Evolutionary conservation across 2,329 filamentous ascomycete genomes (phyloP), one percentile per base, ranked within the genome.

Genomic region (Metarhizium sp.): DNA sequence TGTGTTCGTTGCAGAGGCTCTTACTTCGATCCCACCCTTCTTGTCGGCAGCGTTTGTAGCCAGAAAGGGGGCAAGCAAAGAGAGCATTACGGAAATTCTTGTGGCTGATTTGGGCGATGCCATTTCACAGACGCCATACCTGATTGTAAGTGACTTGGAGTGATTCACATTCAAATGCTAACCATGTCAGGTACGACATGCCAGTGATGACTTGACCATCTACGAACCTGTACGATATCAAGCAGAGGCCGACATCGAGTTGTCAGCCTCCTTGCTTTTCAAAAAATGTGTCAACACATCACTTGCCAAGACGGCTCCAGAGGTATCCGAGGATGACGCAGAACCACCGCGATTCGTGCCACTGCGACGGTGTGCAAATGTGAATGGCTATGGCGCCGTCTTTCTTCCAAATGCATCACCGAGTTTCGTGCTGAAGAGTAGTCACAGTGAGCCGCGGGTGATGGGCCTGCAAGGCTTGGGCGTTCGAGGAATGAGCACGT

Each of bases 101-200:
- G 81, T 96, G 6, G 86, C 91, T 38, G 87, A 97, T 60, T 78
- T 99, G 13, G 94, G 94, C 30, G 90, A 96, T 64, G 72, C 77
- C 4, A 83, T 82, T 10, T 78, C 78, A 25, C 84, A 81, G 58
- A 82, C 80, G 2, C 90, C 92, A 6, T 90, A 95, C 67, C 75
- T 99, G 20, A 85, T 97, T 62, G 88, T 92, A 74, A 73, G 86
- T 30, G 13, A 5, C 2, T 7, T 14, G 8, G 32, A 2, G 5
- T 40, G 16, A 34, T 6, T 7, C 10, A 18, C 38, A 2, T 29
- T 50, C 10, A 34, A 10, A 50, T 29, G 4, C 34, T 46, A 6
- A 50, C 58, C 58, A 7, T 34, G 10, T 16, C 40, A 58, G 87
- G 75, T 92, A 32, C 88, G 92, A 52, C 90, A 90, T 51, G 78